Evolutionary conservation across 2,329 filamentous ascomycete genomes (phyloP).

Genomic region (Monosporascus sp.): DNA sequence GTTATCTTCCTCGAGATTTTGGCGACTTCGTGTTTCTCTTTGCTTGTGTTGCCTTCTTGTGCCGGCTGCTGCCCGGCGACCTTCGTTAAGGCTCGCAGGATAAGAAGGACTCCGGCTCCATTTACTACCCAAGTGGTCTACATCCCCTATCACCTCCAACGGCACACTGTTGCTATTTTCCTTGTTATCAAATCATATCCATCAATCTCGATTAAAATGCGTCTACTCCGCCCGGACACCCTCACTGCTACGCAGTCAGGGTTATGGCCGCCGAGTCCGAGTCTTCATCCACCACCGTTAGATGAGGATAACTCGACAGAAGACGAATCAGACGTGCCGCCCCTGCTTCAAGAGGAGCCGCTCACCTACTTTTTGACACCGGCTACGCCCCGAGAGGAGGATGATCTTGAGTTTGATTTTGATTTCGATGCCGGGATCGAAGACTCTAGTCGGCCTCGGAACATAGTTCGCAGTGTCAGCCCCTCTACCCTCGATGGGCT

Average conservation of each 20-base stretch:
- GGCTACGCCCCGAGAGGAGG: constrained; percentile 37
- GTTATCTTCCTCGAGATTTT: constrained; percentile 13
- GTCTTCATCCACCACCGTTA: constrained; percentile 38
- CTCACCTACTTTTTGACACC: constrained; percentile 51
- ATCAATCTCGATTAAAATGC: constrained; percentile 18
- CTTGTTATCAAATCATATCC: constrained; percentile 3
- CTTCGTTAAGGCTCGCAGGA: constrained; percentile 11
- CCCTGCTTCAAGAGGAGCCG: constrained; percentile 44
- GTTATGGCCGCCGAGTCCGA: constrained; percentile 48
- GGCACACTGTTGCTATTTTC: constrained; percentile 5
- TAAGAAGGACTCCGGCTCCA: constrained; percentile 7
- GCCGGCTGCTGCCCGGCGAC: constrained; percentile 21
- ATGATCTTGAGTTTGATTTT: constrained; percentile 41
- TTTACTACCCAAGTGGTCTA: constrained; percentile 5
- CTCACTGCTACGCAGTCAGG: constrained; percentile 32
- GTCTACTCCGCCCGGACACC: constrained; percentile 16
- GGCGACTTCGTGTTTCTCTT: constrained; percentile 9
- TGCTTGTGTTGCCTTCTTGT: constrained; percentile 12
- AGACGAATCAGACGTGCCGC: constrained; percentile 33
- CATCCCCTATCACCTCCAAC: neutral
- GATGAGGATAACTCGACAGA: constrained; percentile 39
- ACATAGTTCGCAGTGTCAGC: constrained; percentile 49
- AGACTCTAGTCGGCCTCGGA: constrained; percentile 37
- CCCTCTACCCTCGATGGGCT: constrained; percentile 50
- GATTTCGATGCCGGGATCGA: constrained; percentile 54